These are phyloP conservation scores for Exophiala sideris DNA, from an alignment of 2,329 filamentous ascomycete genomes.

Conservation along the genomic window DNA sequence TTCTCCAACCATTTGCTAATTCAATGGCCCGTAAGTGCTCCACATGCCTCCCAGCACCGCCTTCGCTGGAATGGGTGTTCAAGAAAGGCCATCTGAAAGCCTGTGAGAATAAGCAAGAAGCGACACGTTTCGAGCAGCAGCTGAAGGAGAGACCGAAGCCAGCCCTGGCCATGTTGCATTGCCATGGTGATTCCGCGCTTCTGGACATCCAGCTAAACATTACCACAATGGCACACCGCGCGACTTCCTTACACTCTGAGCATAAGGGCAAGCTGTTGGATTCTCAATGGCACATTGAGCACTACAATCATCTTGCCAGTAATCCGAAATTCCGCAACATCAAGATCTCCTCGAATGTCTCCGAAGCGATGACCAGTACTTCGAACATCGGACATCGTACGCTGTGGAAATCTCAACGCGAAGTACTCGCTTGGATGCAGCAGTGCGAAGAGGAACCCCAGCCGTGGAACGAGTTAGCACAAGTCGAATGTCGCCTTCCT, in stretches of 20 bases:
- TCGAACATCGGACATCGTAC: constrained; percentile 1
- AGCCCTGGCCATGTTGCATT: constrained; percentile 37
- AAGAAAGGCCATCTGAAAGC: constrained; percentile 36
- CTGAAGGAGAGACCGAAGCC: constrained; percentile 48
- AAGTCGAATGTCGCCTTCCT: constrained; percentile 54
- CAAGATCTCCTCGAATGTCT: constrained; percentile 7
- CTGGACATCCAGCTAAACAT: constrained; percentile 40
- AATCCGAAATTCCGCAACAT: constrained; percentile 5
- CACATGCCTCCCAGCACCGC: constrained; percentile 13
- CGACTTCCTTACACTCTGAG: constrained; percentile 26
- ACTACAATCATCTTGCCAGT: constrained; percentile 19
- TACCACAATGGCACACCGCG: constrained; percentile 43
- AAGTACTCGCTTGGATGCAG: constrained; percentile 59
- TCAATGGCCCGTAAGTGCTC: constrained; percentile 1
- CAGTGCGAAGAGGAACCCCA: constrained; percentile 46
- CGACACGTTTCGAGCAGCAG: constrained; percentile 49
- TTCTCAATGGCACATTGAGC: constrained; percentile 20
- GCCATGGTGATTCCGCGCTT: not conserved
- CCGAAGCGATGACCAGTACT: not conserved
- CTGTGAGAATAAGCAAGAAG: constrained; percentile 51
- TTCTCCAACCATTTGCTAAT: not conserved
- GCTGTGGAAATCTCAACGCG: constrained; percentile 53
- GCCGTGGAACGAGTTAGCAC: constrained; percentile 52
- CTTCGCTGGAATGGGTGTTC: constrained; percentile 24
- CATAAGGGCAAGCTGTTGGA: not conserved